Conservation (phyloP, 2,329 filamentous ascomycete species). For the Fusarium robinianum region DNA sequence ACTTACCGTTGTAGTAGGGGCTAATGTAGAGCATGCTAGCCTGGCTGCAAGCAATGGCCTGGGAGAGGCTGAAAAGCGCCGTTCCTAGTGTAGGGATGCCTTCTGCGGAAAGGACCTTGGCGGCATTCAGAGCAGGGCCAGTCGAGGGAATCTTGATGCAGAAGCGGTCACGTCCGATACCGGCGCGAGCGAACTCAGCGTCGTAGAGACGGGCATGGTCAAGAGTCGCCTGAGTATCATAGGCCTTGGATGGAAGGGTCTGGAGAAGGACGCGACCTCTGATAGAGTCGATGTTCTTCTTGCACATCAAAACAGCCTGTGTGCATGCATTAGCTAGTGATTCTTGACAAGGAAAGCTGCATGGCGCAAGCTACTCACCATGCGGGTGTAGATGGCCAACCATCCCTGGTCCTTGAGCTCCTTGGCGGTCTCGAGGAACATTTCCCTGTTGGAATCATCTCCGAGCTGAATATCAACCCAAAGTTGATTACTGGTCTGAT, state of each 20-base stretch:
- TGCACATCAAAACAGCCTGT: conserved; percentile 52
- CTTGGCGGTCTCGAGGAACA: conserved; percentile 47
- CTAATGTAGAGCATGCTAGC: conserved; percentile 53
- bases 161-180: conserved; percentile 51
- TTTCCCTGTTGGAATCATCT: conserved; percentile 48
- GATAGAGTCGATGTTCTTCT: conserved; percentile 51
- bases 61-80: conserved; percentile 51
- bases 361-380: conserved; percentile 34
- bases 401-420: conserved; percentile 52
- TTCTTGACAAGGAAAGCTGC: background rate
- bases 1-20: conserved; percentile 53
- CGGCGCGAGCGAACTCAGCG: conserved; percentile 49
- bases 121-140: conserved; percentile 52
- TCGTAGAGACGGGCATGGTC: conserved; percentile 53
- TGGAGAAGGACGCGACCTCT: conserved; percentile 55
- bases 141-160: conserved; percentile 58
- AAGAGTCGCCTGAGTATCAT: conserved; percentile 50
- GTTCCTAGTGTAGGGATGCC: conserved; percentile 55
- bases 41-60: conserved; percentile 55
- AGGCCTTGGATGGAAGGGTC: conserved; percentile 51
- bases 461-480: conserved; percentile 53
- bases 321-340: background rate
- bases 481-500: conserved; percentile 56
- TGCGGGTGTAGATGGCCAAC: conserved; percentile 54
- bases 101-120: conserved; percentile 47